Evolutionary conservation across 2,329 filamentous ascomycete genomes (phyloP), one percentile per base, ranked within the genome.

Genomic region (Diaporthe sp.): DNA sequence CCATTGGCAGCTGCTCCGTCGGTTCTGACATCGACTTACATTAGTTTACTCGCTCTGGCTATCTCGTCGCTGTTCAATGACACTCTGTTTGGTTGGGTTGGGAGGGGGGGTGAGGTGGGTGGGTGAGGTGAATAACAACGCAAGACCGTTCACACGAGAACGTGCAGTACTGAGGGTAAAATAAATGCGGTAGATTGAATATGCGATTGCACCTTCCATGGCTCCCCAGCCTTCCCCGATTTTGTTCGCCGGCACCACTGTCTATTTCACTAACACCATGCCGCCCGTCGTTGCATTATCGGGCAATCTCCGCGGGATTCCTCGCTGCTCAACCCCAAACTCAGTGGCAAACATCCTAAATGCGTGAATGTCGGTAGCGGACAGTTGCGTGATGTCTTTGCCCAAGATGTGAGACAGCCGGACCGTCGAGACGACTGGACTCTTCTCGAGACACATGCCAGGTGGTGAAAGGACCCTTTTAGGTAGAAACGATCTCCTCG

Each of bases 401-500:
- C 40, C 64, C 64, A 38, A 30, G n/a, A 54, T 40, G 28, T 7
- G 15, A 54, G 30, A 40, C 8, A 67, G 22, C n/a, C 64, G 40
- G 15, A 40, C 9, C 30, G 64, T 8, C 8, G n/a, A 68, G 33
- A 68, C 15, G 30, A 45, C 30, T 9, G 45, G 22, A 22, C 22
- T 28, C 45, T 22, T 22, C 45, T 35, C 13, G 7, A 10, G 30
- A 52, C 13, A 40, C n/a, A 28, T 52, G 22, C 64, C 54, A 52
- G 64, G 64, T 28, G 10, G n/a, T 6, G n/a, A 6, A 17, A 28
- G n/a, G 7, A 25, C 6, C 10, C 19, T 40, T 50, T 42, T 69
- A 76, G 33, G 67, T 74, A 74, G 78, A 80, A 70, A 92, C 82
- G 78, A 92, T 85, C 85, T 98, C 97, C 88, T 98, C 97, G 74